phyloP scores from a whole-genome alignment of 768 basidiomycete genomes.

The Phylloporus scabripes region DNA sequence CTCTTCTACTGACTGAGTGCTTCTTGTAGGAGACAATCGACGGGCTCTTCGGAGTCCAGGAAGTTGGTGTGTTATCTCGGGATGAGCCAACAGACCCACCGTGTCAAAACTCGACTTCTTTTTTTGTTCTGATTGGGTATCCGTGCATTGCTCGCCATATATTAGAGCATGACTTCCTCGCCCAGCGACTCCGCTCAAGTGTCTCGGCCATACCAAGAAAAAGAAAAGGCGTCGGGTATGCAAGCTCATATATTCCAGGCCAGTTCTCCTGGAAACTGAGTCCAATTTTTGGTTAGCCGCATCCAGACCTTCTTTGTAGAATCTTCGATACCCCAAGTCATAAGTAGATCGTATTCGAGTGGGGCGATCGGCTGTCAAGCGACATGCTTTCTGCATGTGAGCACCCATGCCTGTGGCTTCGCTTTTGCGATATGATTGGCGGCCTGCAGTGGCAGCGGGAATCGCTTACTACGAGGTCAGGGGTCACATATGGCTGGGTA shows the following conservation, averaged over 20 bases:
- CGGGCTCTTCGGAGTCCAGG: neutral
- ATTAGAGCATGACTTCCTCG: neutral
- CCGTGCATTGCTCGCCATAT: neutral
- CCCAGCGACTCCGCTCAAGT: neutral
- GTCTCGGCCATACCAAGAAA: slow-evolving; percentile 1
- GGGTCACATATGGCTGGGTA: slow-evolving; percentile 14
- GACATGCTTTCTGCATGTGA: neutral
- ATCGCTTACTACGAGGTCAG: slow-evolving; percentile 17
- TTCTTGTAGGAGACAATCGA: neutral
- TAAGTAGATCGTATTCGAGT: no score
- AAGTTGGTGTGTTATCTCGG: neutral
- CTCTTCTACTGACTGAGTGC: neutral
- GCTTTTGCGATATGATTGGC: slow-evolving; percentile 2
- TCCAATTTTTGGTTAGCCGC: neutral
- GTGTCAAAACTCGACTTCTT: neutral
- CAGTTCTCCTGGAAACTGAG: no score
- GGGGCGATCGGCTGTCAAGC: neutral
- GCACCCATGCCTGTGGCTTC: neutral
- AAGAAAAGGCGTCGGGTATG: slow-evolving; percentile 7
- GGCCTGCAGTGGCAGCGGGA: slow-evolving; percentile 1
- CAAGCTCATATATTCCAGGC: neutral
- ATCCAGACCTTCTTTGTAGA: neutral
- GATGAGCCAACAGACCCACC: neutral
- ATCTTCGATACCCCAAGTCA: no score
- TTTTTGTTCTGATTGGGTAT: neutral